phyloP scores from a whole-genome alignment of 2,329 filamentous ascomycete species.

The Tolypocladium guangdongense region DNA sequence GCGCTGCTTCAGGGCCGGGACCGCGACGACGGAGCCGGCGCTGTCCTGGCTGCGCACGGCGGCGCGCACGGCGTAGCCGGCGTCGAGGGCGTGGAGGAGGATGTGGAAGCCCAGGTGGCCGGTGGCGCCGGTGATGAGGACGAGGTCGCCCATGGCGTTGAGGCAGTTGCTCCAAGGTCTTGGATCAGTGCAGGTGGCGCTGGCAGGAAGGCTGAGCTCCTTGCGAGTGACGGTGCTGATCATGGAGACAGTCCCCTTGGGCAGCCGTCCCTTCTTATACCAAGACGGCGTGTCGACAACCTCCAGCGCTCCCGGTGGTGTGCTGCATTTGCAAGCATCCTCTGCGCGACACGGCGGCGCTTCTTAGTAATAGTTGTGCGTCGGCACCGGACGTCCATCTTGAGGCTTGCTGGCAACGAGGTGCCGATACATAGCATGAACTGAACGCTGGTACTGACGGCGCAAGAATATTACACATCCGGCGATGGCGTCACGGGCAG shows the following conservation, averaged over 20 bases:
- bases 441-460: too few relatives aligned
- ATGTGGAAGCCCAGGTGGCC: conserved; percentile 19
- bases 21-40: conserved; percentile 1
- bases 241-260: neutral
- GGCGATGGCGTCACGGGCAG: neutral
- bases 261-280: neutral
- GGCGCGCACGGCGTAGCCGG: conserved; percentile 16
- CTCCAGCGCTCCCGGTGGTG: neutral
- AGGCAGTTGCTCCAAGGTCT: neutral
- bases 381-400: too few relatives aligned
- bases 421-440: too few relatives aligned
- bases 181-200: neutral
- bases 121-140: conserved; percentile 19
- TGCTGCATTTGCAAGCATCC: neutral
- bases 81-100: conserved; percentile 12
- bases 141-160: neutral
- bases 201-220: neutral
- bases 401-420: neutral
- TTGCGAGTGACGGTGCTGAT: neutral
- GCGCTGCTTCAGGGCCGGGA: conserved; percentile 5
- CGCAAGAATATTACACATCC: too few relatives aligned
- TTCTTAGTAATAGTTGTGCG: neutral
- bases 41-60: conserved; percentile 15
- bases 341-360: neutral
- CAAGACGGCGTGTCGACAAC: neutral